These are phyloP conservation scores for Phaeomoniella chlamydospora DNA, from an alignment of 2,329 filamentous ascomycete genomes.

Conservation along the genomic window DNA sequence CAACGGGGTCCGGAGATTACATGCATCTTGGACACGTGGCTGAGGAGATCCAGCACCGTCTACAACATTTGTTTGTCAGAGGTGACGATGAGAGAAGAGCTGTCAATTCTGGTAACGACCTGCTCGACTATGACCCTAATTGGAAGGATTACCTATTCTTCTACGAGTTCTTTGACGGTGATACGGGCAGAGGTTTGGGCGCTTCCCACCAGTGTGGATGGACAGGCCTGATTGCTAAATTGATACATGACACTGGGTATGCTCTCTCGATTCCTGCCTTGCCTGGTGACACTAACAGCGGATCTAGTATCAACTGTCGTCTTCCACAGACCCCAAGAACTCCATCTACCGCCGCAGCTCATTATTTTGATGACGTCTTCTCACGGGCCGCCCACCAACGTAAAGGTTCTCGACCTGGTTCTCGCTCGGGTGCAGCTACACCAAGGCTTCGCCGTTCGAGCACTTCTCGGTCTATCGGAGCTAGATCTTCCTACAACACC, in stretches of 20 bases:
- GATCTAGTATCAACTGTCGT: conserved; percentile 62
- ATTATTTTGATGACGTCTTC: conserved; percentile 93
- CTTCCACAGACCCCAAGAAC: conserved; percentile 87
- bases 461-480: conserved; percentile 69
- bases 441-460: conserved; percentile 60
- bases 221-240: conserved; percentile 88
- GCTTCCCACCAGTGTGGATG: conserved; percentile 92
- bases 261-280: too few species aligned
- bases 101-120: conserved; percentile 72
- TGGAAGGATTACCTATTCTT: conserved; percentile 95
- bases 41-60: conserved; percentile 84
- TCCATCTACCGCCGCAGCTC: conserved; percentile 65
- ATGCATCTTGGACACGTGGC: conserved; percentile 95
- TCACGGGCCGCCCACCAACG: conserved; percentile 33
- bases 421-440: conserved; percentile 13
- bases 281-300: conserved; percentile 24
- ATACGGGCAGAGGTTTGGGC: conserved; percentile 75
- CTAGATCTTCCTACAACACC: conserved; percentile 61
- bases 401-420: conserved; percentile 3
- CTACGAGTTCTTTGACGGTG: conserved; percentile 94
- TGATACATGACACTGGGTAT: conserved; percentile 96
- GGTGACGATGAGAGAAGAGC: conserved; percentile 76
- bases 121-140: conserved; percentile 78
- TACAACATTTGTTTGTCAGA: conserved; percentile 81
- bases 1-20: conserved; percentile 79